Conservation (phyloP, 208 protist genomes). For the Trypanosoma scelopori region DNA sequence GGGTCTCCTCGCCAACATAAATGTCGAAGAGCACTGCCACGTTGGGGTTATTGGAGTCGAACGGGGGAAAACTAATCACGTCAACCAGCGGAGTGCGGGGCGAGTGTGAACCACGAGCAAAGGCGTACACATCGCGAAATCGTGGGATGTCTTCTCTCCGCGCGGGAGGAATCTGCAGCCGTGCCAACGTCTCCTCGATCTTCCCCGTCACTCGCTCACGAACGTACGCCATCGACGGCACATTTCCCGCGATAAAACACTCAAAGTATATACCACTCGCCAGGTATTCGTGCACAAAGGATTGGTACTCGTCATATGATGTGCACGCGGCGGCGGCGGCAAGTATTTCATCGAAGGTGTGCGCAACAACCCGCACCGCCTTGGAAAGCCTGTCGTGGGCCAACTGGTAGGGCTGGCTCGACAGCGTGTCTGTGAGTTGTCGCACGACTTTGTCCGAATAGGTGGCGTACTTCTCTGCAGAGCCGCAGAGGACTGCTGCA, state of each 20-base stretch:
- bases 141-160: constrained; percentile 33
- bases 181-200: constrained; percentile 36
- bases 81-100: constrained; percentile 28
- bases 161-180: constrained; percentile 27
- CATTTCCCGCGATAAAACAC: constrained; percentile 65
- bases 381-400: constrained; percentile 33
- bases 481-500: constrained; percentile 23
- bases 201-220: constrained; percentile 23
- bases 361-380: constrained; percentile 26
- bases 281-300: constrained; percentile 56
- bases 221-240: constrained; percentile 39
- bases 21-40: constrained; percentile 51
- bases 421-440: constrained; percentile 27
- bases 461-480: constrained; percentile 41
- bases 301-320: constrained; percentile 50
- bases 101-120: not conserved
- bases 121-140: constrained; percentile 54
- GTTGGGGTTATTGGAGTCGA: constrained; percentile 49
- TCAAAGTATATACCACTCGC: constrained; percentile 52
- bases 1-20: constrained; percentile 51
- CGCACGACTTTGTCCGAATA: constrained; percentile 46
- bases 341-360: constrained; percentile 60
- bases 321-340: constrained; percentile 27
- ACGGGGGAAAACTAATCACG: constrained; percentile 48
- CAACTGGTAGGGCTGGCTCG: constrained; percentile 50